Conservation (phyloP, 495 filamentous ascomycete species). For the Xylaria grammica region DNA sequence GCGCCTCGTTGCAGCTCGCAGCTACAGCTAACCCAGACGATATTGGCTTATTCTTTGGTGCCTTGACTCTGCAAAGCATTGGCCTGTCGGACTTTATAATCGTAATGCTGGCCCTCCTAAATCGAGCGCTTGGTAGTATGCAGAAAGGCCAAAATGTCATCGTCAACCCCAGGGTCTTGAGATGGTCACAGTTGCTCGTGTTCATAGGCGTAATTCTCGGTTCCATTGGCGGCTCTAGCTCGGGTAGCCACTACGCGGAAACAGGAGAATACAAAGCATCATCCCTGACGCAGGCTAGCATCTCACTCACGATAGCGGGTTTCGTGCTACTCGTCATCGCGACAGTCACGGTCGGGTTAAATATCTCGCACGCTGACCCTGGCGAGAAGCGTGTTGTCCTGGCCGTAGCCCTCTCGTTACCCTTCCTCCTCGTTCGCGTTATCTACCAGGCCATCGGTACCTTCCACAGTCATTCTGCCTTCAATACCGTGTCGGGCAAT, state of each 20-base stretch:
- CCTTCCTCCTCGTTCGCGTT: constrained; percentile 46
- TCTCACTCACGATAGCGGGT: constrained; percentile 37
- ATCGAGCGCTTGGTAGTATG: constrained; percentile 36
- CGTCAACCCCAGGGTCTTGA: constrained; percentile 32
- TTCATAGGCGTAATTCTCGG: constrained; percentile 39
- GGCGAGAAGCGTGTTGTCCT: constrained; percentile 44
- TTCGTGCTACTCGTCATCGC: constrained; percentile 33
- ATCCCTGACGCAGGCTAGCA: constrained; percentile 32
- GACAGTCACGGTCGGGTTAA: constrained; percentile 28
- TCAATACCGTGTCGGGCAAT: constrained; percentile 35
- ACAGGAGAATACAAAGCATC: constrained; percentile 31
- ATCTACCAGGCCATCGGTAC: constrained; percentile 37
- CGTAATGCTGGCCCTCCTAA: constrained; percentile 35
- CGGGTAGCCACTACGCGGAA: constrained; percentile 15
- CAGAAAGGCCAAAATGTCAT: constrained; percentile 17
- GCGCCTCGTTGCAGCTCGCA: constrained; percentile 39
- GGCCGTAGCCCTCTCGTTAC: constrained; percentile 37
- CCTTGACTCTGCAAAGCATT: constrained; percentile 35
- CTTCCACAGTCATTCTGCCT: constrained; percentile 32
- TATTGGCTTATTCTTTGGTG: constrained; percentile 33
- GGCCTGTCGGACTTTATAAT: constrained; percentile 43
- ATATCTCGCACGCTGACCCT: constrained; percentile 29
- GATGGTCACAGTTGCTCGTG: constrained; percentile 32
- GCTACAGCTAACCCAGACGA: constrained; percentile 41
- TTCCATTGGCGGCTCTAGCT: constrained; percentile 36